These are phyloP conservation scores for Chloranthus sessilifolius DNA, from an alignment of 164 flowering plant species.

Conservation along the genomic window DNA sequence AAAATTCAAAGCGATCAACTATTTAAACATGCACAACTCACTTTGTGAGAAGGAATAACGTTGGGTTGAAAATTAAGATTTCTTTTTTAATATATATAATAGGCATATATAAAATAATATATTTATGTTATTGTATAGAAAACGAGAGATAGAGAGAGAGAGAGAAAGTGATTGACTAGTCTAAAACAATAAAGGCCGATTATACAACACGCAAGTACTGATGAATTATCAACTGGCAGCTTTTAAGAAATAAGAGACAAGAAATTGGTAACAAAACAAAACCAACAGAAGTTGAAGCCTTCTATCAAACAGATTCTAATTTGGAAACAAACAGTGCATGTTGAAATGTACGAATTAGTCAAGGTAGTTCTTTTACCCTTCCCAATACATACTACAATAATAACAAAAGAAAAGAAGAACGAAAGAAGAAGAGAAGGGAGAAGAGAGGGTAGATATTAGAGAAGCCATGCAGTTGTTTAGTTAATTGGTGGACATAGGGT, in stretches of 20 bases:
- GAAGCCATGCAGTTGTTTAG: neutral
- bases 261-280: neutral
- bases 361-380: neutral
- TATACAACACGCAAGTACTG: slow-evolving; percentile 9
- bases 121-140: no score
- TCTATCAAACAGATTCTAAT: neutral
- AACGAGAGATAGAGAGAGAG: neutral
- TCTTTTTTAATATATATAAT: no score
- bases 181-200: slow-evolving; percentile 9
- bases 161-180: slow-evolving; percentile 4
- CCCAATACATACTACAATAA: neutral
- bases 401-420: no score
- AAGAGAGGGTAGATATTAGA: neutral
- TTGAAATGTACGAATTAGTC: no score
- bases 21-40: no score
- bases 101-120: no score
- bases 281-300: neutral
- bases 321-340: neutral
- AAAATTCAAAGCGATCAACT: no score
- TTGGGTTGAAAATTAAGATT: no score
- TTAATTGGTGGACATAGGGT: slow-evolving; percentile 7
- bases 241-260: slow-evolving; percentile 4
- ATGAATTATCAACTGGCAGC: slow-evolving; percentile 10
- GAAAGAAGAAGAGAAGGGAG: neutral
- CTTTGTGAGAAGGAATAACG: no score